These are phyloP conservation scores for Falciphora oryzae DNA, from an alignment of 2,329 filamentous ascomycete species.

Conservation along the genomic window DNA sequence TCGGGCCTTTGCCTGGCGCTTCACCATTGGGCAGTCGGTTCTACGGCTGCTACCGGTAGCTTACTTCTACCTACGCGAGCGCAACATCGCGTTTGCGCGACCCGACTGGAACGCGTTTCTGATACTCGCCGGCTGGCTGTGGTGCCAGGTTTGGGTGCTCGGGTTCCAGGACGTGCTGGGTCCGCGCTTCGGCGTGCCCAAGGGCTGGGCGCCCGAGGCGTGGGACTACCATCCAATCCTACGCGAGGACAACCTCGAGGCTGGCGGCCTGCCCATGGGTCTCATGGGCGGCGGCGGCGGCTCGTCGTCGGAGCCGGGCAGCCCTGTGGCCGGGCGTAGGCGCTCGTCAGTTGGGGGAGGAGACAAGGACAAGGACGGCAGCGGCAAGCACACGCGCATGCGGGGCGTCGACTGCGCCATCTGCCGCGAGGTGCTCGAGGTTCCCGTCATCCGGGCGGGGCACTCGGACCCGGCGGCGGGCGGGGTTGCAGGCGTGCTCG, in stretches of 20 bases:
- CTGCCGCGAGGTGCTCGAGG: slow-evolving; percentile 85
- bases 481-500: slow-evolving; percentile 64
- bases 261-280: slow-evolving; percentile 75
- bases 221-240: slow-evolving; percentile 96
- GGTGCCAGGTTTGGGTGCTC: slow-evolving; percentile 78
- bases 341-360: slow-evolving; percentile 22
- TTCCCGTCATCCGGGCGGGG: slow-evolving; percentile 66
- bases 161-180: slow-evolving; percentile 78
- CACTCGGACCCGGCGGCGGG: slow-evolving; percentile 42
- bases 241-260: slow-evolving; percentile 74
- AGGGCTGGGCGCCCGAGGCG: slow-evolving; percentile 61
- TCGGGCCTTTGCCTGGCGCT: slow-evolving; percentile 85
- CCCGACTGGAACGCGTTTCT: slow-evolving; percentile 61
- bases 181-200: slow-evolving; percentile 77
- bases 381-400: slow-evolving; percentile 14
- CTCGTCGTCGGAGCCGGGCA: slow-evolving; percentile 21
- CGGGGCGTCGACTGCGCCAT: slow-evolving; percentile 85
- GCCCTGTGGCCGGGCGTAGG: slow-evolving; percentile 26
- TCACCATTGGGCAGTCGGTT: slow-evolving; percentile 76
- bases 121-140: slow-evolving; percentile 70
- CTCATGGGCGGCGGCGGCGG: slow-evolving; percentile 35
- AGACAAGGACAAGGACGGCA: slow-evolving; percentile 26
- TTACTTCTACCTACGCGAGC: slow-evolving; percentile 74
- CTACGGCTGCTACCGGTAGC: slow-evolving; percentile 73
- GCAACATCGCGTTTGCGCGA: slow-evolving; percentile 76